A percentile compares a stretch with the other conserved stretches of the same genome.
Evolutionary conservation across 768 basidiomycete species (phyloP).

Genomic region (Rhizopogon vinicolor): DNA sequence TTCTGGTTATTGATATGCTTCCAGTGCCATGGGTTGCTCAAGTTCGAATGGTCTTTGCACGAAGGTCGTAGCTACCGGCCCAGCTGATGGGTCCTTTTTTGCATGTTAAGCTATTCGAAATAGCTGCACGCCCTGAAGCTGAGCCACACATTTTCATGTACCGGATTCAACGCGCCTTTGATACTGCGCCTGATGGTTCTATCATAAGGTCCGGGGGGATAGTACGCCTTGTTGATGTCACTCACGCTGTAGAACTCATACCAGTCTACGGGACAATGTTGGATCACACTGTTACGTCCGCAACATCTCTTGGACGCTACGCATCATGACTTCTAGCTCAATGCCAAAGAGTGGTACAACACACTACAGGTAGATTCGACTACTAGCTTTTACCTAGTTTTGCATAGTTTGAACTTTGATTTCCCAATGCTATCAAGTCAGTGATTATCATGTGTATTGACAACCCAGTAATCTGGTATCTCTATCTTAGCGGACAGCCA

Average conservation of each 20-base stretch:
- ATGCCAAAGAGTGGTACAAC: not conserved
- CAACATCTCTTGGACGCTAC: not conserved
- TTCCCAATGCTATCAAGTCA: not conserved
- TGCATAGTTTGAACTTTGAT: not conserved
- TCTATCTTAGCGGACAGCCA: too few species aligned
- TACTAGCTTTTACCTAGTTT: not conserved
- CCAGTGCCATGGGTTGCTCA: conserved; percentile 6
- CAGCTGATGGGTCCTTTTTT: not conserved
- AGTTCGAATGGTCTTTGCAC: conserved; percentile 11
- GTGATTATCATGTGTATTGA: not conserved
- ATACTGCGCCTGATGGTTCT: not conserved
- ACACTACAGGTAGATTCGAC: not conserved
- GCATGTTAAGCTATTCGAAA: not conserved
- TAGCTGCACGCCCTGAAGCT: not conserved
- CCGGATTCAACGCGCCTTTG: not conserved
- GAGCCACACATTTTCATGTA: not conserved
- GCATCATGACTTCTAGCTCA: not conserved
- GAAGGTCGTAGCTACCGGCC: not conserved
- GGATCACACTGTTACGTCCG: not conserved
- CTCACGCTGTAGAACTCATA: not conserved
- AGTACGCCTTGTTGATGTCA: not conserved
- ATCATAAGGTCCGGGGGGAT: not conserved
- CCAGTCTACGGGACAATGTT: not conserved
- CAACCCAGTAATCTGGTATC: not conserved
- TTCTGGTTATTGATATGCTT: not conserved